Evolutionary conservation across 371 early-diverging fungal genomes (phyloP).

Genomic region (Polyrhizophydium stewartii): DNA sequence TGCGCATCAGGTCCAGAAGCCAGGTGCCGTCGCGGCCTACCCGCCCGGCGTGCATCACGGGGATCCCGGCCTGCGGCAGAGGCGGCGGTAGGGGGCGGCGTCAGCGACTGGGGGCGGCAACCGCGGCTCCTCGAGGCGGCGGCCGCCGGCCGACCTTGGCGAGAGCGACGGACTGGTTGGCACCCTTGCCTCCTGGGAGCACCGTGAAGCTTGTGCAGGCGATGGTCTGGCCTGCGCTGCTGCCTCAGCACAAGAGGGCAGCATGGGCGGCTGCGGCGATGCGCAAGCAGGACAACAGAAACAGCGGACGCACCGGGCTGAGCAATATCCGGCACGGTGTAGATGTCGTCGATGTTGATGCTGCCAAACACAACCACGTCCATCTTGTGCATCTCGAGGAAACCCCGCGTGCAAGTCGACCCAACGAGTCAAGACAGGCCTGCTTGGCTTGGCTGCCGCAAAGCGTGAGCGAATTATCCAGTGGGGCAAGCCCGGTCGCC

Average conservation of each 20-base stretch:
- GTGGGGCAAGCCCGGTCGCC: too few relatives aligned
- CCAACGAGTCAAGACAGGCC: too few relatives aligned
- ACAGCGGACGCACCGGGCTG: slow-evolving; percentile 43
- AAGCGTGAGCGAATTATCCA: too few relatives aligned
- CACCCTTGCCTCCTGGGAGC: slow-evolving; percentile 89
- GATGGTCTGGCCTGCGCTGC: slow-evolving; percentile 62
- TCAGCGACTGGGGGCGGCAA: not conserved
- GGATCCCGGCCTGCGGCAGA: slow-evolving; percentile 54
- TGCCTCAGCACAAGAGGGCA: not conserved
- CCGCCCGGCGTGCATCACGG: slow-evolving; percentile 71
- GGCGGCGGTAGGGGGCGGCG: not conserved
- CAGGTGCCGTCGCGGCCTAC: slow-evolving; percentile 84
- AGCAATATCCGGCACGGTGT: slow-evolving; percentile 76
- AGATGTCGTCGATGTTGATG: slow-evolving; percentile 87
- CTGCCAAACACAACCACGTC: slow-evolving; percentile 58
- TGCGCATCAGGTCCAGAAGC: slow-evolving; percentile 59
- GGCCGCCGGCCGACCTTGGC: slow-evolving; percentile 45
- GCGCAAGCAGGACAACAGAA: not conserved
- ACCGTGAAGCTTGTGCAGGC: slow-evolving; percentile 54
- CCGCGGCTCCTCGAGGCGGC: not conserved
- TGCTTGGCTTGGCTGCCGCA: too few relatives aligned
- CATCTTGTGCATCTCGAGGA: not conserved
- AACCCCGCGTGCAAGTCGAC: too few relatives aligned
- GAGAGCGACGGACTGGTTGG: slow-evolving; percentile 80
- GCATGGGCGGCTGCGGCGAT: not conserved